Base-by-base conservation (phyloP, 805 yeast genomes). In the Phaffomyces opuntiae region DNA sequence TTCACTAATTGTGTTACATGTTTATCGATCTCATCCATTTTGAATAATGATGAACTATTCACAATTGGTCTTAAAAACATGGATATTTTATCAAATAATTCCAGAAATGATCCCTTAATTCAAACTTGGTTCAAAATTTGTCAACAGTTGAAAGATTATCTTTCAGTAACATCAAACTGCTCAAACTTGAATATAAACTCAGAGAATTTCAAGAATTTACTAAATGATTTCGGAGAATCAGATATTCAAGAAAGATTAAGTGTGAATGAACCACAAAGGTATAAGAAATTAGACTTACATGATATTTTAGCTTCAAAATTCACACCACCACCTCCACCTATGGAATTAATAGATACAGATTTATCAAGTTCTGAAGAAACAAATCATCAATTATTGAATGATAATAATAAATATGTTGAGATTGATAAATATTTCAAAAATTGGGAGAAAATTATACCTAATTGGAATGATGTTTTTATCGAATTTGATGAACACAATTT, bases 1-100 rank as follows among this genome's bases (percentile, higher is more conserved):
- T 67, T 65, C 52, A 65, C 72, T 2, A 53, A 59, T 27, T 65
- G 68, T 4, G 66, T 64, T 19, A 66, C 70, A 1, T 53, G 65
- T 26, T 53, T 65, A 31, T 65, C 63, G 32, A 53, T 66, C 29
- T 48, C 62, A 21, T 56, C 63, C 0, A 61, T 64, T 46, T 65
- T 69, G 1, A 39, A 47, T 25, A 56, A 57, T 40, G 42, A 44
- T 11, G 52, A 55, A 34, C 56, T 62, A 47, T 47, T 50, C 27
- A 29, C 39, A 17, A 42, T 66, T 38, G 64, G 61, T 0, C 45
- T 52, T 5, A 58, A 56, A 8, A 54, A 55, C 25, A 52, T 63
- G 44, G 53, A 59, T 14, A 47, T 54, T 27, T 48, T 66, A 29
- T 36, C 49, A 27, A 52, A 52, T n/a, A 61, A 68, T 63, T 54